Conservation (phyloP, 2,329 filamentous ascomycete genomes). For the Curvularia verruculosa region DNA sequence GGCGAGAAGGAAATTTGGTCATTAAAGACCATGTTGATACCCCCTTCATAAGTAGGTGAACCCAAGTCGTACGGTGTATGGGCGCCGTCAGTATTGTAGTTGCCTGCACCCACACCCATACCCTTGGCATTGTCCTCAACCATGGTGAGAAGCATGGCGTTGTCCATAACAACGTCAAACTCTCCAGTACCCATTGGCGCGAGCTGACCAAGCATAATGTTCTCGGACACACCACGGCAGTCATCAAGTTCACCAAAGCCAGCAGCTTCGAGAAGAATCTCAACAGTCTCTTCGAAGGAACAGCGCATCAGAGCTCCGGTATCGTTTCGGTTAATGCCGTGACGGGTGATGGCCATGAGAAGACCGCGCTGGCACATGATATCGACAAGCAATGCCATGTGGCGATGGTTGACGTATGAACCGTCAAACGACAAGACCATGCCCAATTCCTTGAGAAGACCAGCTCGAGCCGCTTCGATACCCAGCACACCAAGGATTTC, state of each 20-base stretch:
- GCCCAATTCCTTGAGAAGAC: conserved; percentile 85
- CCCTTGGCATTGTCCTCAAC: conserved; percentile 82
- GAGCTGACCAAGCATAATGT: conserved; percentile 96
- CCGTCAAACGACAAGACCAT: conserved; percentile 96
- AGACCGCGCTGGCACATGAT: conserved; percentile 96
- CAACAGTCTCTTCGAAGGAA: conserved; percentile 98
- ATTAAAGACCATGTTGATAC: conserved; percentile 65
- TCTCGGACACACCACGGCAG: conserved; percentile 97
- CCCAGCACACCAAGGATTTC: conserved; percentile 94
- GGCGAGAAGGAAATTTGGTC: conserved; percentile 70
- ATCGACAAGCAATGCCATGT: conserved; percentile 92
- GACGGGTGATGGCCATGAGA: conserved; percentile 94
- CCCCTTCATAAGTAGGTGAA: conserved; percentile 66
- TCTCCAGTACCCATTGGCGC: conserved; percentile 97
- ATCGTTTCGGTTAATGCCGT: conserved; percentile 97
- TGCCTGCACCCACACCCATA: conserved; percentile 70
- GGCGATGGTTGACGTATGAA: conserved; percentile 98
- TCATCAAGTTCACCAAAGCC: conserved; percentile 95
- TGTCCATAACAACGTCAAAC: conserved; percentile 91
- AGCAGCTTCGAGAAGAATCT: conserved; percentile 95
- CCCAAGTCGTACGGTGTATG: conserved; percentile 89
- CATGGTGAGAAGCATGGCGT: conserved; percentile 93
- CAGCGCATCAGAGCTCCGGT: conserved; percentile 99
- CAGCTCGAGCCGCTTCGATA: conserved; percentile 90
- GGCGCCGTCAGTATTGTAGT: conserved; percentile 75